phyloP scores from a whole-genome alignment of 2,329 filamentous ascomycete species.

The Grosmannia clavigera region DNA sequence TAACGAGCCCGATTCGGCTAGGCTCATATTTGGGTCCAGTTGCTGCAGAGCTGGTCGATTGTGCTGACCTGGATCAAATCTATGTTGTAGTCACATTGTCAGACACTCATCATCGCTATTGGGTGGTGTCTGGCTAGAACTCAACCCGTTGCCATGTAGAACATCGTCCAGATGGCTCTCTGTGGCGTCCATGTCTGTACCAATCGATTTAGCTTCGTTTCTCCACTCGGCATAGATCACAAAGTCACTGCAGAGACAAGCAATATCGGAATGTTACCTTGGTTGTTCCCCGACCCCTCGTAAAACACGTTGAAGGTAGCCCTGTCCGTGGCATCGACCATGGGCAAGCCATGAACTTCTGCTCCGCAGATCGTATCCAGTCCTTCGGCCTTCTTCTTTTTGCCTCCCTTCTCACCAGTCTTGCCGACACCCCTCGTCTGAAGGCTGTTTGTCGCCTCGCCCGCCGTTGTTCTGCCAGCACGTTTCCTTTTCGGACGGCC shows the following conservation, averaged over 20 bases:
- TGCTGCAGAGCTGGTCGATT: conserved; percentile 10
- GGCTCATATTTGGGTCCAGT: conserved; percentile 10
- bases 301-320: conserved; percentile 7
- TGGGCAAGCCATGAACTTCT: conserved; percentile 1
- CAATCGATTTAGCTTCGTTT: not conserved
- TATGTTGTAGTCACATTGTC: not conserved
- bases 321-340: not conserved
- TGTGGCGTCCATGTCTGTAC: not conserved
- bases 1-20: conserved; percentile 1
- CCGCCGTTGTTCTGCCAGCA: not conserved
- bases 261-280: conserved; percentile 3
- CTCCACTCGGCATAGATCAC: too few relatives aligned
- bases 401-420: not conserved
- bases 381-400: not conserved
- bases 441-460: not conserved
- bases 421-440: conserved; percentile 1
- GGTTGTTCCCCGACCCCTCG: conserved; percentile 1
- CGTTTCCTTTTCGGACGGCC: not conserved
- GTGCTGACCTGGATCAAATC: conserved; percentile 4
- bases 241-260: not conserved
- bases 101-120: not conserved
- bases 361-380: not conserved
- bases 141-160: conserved; percentile 9
- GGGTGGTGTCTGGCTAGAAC: not conserved
- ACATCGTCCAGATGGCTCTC: conserved; percentile 1